Evolutionary conservation across 2,329 filamentous ascomycete species (phyloP).

Genomic region (Zymoseptoria crescenta): DNA sequence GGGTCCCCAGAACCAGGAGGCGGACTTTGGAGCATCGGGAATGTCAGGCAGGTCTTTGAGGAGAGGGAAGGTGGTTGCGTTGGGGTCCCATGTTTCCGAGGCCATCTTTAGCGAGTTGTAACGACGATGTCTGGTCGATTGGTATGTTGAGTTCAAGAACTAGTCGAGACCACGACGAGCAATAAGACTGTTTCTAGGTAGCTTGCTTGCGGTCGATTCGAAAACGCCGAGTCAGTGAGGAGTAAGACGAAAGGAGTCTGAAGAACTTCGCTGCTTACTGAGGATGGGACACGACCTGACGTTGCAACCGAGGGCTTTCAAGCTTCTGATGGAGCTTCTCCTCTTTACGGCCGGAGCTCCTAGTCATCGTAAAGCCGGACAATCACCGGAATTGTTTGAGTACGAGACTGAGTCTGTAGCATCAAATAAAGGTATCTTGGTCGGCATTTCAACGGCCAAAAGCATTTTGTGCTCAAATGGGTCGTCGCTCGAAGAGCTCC

Average conservation of each 20-base stretch:
- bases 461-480: too few species aligned
- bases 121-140: not conserved
- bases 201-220: not conserved
- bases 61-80: constrained; percentile 45
- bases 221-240: not conserved
- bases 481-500: too few species aligned
- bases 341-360: not conserved
- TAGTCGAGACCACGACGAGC: not conserved
- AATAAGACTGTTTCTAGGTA: not conserved
- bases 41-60: constrained; percentile 47
- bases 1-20: constrained; percentile 55
- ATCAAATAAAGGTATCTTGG: too few species aligned
- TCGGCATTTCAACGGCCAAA: too few species aligned
- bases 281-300: not conserved
- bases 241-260: not conserved
- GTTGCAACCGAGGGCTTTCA: not conserved
- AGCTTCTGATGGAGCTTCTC: not conserved
- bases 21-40: constrained; percentile 45
- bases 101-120: constrained; percentile 3
- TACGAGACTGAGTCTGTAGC: too few species aligned
- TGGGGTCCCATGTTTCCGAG: constrained; percentile 35
- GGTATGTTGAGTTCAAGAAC: not conserved
- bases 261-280: not conserved
- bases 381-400: not conserved
- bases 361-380: not conserved